These are phyloP conservation scores for Phytophthora capsici DNA, from an alignment of 352 stramenopile genomes.

Conservation along the genomic window DNA sequence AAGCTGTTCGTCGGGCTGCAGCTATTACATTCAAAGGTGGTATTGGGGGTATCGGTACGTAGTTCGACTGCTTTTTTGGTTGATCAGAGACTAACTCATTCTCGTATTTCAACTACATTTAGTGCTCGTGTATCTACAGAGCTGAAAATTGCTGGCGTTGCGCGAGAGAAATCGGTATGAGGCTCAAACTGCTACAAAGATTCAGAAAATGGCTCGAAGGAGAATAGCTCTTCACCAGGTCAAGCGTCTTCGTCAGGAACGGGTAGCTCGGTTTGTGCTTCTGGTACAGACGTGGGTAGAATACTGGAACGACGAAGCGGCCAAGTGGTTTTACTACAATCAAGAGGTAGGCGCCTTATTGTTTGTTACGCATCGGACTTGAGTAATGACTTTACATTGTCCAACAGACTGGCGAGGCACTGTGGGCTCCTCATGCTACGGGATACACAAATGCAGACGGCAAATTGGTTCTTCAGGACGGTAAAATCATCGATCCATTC, in stretches of 20 bases:
- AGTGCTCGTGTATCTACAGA: slow-evolving; percentile 70
- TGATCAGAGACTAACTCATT: not conserved
- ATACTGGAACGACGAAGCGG: slow-evolving; percentile 80
- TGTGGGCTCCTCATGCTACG: slow-evolving; percentile 70
- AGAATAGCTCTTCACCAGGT: slow-evolving; percentile 55
- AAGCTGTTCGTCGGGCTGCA: slow-evolving; percentile 44
- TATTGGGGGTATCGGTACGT: slow-evolving; percentile 74
- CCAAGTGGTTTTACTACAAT: slow-evolving; percentile 85
- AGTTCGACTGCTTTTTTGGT: not conserved
- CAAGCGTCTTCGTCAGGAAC: slow-evolving; percentile 36
- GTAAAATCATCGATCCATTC: slow-evolving; percentile 60
- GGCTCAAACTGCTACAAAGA: slow-evolving; percentile 62
- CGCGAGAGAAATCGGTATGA: slow-evolving; percentile 64
- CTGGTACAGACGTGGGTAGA: slow-evolving; percentile 66
- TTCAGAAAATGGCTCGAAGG: slow-evolving; percentile 63
- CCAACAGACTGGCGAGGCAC: slow-evolving; percentile 62
- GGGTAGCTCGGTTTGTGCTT: slow-evolving; percentile 45
- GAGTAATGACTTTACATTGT: slow-evolving; percentile 7
- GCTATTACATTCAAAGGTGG: slow-evolving; percentile 70
- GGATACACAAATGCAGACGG: slow-evolving; percentile 79
- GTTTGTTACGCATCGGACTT: not conserved
- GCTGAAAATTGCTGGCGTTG: slow-evolving; percentile 67
- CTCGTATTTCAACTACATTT: not conserved
- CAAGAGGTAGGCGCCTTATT: slow-evolving; percentile 42
- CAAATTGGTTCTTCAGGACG: slow-evolving; percentile 72